Conservation (phyloP, 495 filamentous ascomycete genomes). For the Tetracladium marchalianum region DNA sequence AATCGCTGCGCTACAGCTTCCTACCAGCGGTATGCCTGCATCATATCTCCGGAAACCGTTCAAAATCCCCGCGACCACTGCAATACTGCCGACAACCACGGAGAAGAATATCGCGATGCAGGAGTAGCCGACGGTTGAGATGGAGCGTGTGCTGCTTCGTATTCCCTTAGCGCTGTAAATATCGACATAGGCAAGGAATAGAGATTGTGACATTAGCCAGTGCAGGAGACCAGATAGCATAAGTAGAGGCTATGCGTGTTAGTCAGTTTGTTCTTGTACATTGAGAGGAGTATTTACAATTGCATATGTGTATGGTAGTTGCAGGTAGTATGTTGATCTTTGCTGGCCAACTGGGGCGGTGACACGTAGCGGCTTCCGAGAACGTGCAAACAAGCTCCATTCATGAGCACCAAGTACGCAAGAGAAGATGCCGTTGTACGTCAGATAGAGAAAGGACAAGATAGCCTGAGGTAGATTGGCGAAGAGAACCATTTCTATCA, state of each 20-base stretch:
- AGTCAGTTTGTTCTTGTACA: too few species aligned
- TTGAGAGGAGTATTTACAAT: background rate
- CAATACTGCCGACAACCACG: slow-evolving; percentile 20
- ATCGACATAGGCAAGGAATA: slow-evolving; percentile 18
- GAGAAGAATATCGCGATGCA: slow-evolving; percentile 22
- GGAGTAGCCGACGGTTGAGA: slow-evolving; percentile 16
- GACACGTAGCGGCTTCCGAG: slow-evolving; percentile 33
- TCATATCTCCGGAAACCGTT: slow-evolving; percentile 19
- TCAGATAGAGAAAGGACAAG: slow-evolving; percentile 29
- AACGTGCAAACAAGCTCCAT: slow-evolving; percentile 18
- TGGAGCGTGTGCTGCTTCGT: slow-evolving; percentile 2
- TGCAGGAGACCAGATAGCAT: slow-evolving; percentile 10
- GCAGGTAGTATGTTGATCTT: slow-evolving; percentile 33
- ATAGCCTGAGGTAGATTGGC: slow-evolving; percentile 35
- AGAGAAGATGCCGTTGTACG: slow-evolving; percentile 32
- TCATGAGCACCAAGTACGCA: slow-evolving; percentile 23
- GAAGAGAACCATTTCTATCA: slow-evolving; percentile 16
- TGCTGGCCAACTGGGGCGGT: slow-evolving; percentile 31
- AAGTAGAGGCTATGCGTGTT: too few species aligned
- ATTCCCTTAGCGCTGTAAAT: slow-evolving; percentile 9
- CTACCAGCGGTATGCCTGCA: slow-evolving; percentile 29
- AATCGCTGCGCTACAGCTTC: slow-evolving; percentile 33
- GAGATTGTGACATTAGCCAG: slow-evolving; percentile 19
- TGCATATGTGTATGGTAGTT: slow-evolving; percentile 34
- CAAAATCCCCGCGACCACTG: slow-evolving; percentile 19